Conservation (phyloP, 495 filamentous ascomycete species). For the Aspergillus heteromorphus region DNA sequence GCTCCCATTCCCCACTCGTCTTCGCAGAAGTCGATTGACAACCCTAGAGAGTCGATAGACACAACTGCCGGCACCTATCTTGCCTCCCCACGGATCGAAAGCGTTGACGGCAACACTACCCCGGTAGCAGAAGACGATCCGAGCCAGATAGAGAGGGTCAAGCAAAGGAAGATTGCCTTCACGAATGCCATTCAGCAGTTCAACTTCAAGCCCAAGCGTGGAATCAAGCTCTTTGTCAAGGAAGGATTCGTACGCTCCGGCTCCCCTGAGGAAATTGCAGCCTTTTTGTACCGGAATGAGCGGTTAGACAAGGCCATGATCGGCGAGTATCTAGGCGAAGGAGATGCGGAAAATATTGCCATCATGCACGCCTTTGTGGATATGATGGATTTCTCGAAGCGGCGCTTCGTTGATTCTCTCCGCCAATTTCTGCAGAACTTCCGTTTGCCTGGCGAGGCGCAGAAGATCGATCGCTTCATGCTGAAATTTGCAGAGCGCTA, state of each 20-base stretch:
- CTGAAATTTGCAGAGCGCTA: slow-evolving; percentile 97
- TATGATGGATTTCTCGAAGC: slow-evolving; percentile 87
- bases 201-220: slow-evolving; percentile 96
- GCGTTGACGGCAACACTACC: slow-evolving; percentile 59
- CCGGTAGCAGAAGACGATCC: slow-evolving; percentile 84
- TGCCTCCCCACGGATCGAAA: slow-evolving; percentile 44
- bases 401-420: slow-evolving; percentile 88
- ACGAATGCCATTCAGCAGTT: slow-evolving; percentile 85
- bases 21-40: slow-evolving; percentile 61
- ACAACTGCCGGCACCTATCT: slow-evolving; percentile 47
- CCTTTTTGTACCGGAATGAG: slow-evolving; percentile 70
- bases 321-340: slow-evolving; percentile 93
- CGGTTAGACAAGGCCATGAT: slow-evolving; percentile 84
- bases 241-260: slow-evolving; percentile 81
- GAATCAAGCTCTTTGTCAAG: slow-evolving; percentile 74
- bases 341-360: slow-evolving; percentile 83
- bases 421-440: slow-evolving; percentile 92
- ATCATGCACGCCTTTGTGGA: slow-evolving; percentile 99
- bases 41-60: slow-evolving; percentile 77
- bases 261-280: slow-evolving; percentile 74
- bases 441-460: slow-evolving; percentile 89
- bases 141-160: slow-evolving; percentile 83
- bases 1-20: slow-evolving; percentile 44
- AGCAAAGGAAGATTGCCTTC: slow-evolving; percentile 87
- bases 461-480: slow-evolving; percentile 99